A percentile compares a stretch with the other conserved stretches of the same genome.
These are phyloP conservation scores for Saccharomycopsis schoenii DNA, from an alignment of 805 yeast species.

Conservation along the genomic window DNA sequence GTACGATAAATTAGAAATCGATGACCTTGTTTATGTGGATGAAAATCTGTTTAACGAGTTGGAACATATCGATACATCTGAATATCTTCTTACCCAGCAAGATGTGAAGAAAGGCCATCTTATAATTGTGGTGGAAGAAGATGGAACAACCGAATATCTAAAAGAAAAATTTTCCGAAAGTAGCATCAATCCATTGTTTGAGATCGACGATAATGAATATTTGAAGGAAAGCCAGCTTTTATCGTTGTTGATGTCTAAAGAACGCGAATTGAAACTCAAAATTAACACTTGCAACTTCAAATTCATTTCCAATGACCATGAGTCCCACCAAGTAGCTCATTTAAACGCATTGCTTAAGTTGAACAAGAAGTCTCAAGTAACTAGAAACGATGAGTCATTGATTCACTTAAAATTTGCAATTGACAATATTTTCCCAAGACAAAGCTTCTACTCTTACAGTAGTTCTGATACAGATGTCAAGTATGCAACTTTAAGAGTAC, in stretches of 20 bases:
- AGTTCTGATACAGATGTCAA: slow-evolving; percentile 9
- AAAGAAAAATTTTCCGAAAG: background rate
- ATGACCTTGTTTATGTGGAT: slow-evolving; percentile 6
- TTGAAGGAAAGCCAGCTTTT: background rate
- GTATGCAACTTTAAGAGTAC: background rate
- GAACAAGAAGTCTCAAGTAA: background rate
- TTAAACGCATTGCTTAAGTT: background rate
- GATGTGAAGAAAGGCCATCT: slow-evolving; percentile 5
- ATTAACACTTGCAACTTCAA: background rate
- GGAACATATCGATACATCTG: background rate
- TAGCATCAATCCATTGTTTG: background rate
- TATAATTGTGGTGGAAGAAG: slow-evolving; percentile 5
- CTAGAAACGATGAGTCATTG: slow-evolving; percentile 2
- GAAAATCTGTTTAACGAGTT: background rate
- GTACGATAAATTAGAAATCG: slow-evolving; percentile 14
- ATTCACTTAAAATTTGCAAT: slow-evolving; percentile 2
- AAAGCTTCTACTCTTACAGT: background rate
- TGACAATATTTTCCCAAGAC: slow-evolving; percentile 7
- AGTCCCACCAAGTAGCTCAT: background rate
- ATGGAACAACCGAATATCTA: background rate
- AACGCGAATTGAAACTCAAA: slow-evolving; percentile 5
- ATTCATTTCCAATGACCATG: slow-evolving; percentile 5
- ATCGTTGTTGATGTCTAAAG: background rate
- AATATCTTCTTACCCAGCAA: background rate
- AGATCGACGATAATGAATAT: background rate